Evolutionary conservation across 305 asterid genomes (phyloP).

Genomic region (Solanum hybrid): DNA sequence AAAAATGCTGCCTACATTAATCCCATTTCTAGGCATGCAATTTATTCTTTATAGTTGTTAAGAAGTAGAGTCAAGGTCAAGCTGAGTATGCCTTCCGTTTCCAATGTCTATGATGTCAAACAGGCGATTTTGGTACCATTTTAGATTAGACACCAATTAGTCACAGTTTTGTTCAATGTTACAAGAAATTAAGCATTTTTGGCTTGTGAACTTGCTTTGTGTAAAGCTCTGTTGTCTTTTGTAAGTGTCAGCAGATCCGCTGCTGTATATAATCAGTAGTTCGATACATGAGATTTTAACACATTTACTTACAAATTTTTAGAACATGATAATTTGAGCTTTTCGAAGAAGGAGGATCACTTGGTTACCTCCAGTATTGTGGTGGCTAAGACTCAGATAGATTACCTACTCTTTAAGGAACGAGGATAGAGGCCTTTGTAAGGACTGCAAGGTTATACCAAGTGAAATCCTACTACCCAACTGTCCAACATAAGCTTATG

Average conservation of each 20-base stretch:
- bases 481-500: background rate
- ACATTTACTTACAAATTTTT: background rate
- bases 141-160: constrained; percentile 2
- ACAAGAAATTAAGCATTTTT: background rate
- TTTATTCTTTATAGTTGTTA: background rate
- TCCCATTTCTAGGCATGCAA: background rate
- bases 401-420: background rate
- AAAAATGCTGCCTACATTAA: background rate
- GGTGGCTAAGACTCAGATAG: background rate
- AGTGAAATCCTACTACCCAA: background rate
- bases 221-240: background rate
- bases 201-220: background rate
- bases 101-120: background rate
- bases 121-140: background rate
- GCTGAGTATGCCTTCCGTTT: background rate
- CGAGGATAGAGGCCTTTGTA: background rate
- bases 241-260: background rate
- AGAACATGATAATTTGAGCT: background rate
- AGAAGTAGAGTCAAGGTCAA: background rate
- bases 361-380: background rate
- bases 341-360: background rate
- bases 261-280: background rate
- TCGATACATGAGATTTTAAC: background rate
- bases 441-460: background rate
- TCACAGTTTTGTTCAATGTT: constrained; percentile 1